A percentile compares a stretch with the other conserved stretches of the same genome.
These are phyloP conservation scores for Vigna angularis DNA, from an alignment of 306 rosid genomes.

Conservation along the genomic window DNA sequence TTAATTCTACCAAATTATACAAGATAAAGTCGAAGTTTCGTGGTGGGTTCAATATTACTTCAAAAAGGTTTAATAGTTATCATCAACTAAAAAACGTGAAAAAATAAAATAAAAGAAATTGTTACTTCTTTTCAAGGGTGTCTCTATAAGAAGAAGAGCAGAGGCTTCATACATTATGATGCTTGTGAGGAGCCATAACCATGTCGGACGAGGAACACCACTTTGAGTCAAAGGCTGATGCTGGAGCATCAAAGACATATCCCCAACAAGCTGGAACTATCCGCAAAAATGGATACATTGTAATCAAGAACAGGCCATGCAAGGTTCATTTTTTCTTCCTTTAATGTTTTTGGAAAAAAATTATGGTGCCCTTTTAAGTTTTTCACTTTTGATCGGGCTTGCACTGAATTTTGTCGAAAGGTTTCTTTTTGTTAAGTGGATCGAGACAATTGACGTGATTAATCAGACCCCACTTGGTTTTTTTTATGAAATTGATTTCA, in stretches of 20 bases:
- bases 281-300: conserved; percentile 94
- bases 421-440: background rate
- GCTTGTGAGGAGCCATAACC: background rate
- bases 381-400: conserved; percentile 3
- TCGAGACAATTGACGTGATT: conserved; percentile 10
- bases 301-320: conserved; percentile 91
- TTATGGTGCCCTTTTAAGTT: background rate
- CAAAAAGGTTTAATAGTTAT: background rate
- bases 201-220: conserved; percentile 99
- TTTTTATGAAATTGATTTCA: conserved; percentile 5
- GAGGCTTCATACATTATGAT: background rate
- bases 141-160: background rate
- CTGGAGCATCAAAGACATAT: conserved; percentile 95
- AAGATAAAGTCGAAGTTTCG: background rate
- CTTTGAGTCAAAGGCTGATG: conserved; percentile 95
- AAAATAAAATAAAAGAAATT: background rate
- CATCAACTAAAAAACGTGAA: background rate
- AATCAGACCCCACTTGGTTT: conserved; percentile 4
- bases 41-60: background rate
- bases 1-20: background rate
- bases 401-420: background rate
- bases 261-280: conserved; percentile 99
- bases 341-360: background rate
- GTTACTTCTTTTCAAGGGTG: background rate
- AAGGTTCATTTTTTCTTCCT: conserved; percentile 57